A percentile compares a stretch with the other conserved stretches of the same genome.
Conservation (phyloP, 768 basidiomycete genomes). For the Cubamyces sp. region DNA sequence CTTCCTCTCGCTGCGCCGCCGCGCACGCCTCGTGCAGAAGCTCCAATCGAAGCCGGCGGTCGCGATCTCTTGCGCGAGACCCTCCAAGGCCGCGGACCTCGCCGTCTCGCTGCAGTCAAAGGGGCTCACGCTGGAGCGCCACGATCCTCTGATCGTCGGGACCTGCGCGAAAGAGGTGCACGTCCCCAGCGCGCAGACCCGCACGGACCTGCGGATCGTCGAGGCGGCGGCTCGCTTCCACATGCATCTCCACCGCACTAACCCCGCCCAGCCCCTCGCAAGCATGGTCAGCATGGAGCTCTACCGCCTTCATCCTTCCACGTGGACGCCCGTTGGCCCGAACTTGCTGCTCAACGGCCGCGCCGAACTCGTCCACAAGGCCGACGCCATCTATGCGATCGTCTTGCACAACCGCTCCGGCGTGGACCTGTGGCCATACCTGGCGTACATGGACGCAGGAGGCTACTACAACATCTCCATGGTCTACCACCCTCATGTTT, state of each 20-base stretch:
- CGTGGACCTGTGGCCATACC: conserved; percentile 63
- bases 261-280: conserved; percentile 50
- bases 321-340: conserved; percentile 46
- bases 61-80: conserved; percentile 50
- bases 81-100: conserved; percentile 51
- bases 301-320: conserved; percentile 49
- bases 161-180: conserved; percentile 42
- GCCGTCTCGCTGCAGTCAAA: conserved; percentile 49
- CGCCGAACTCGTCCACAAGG: conserved; percentile 48
- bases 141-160: conserved; percentile 45
- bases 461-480: conserved; percentile 58
- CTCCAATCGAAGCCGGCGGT: conserved; percentile 42
- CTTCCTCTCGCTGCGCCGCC: conserved; percentile 46
- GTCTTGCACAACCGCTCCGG: conserved; percentile 54
- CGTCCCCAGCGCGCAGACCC: conserved; percentile 41
- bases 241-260: conserved; percentile 57
- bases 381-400: conserved; percentile 49
- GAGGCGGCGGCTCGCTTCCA: conserved; percentile 64
- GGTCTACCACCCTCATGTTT: conserved; percentile 54
- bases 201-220: conserved; percentile 43
- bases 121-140: conserved; percentile 48
- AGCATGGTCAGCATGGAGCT: conserved; percentile 58
- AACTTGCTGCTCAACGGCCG: conserved; percentile 53
- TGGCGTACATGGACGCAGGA: conserved; percentile 63
- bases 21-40: conserved; percentile 47